phyloP scores from a whole-genome alignment of 2,329 filamentous ascomycete species.

The Sporothrix dimorphospora region DNA sequence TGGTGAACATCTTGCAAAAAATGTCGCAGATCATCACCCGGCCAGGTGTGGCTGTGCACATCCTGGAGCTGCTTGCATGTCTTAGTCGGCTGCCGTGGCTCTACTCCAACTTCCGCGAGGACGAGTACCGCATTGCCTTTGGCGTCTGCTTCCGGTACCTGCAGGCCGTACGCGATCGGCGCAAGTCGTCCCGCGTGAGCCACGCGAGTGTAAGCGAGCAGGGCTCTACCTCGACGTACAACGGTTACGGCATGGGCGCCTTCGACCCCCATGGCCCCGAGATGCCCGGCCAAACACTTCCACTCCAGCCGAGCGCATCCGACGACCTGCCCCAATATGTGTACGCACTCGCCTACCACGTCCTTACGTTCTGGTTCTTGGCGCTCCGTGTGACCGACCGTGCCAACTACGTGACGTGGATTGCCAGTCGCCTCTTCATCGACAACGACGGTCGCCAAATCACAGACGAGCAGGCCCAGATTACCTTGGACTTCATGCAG shows the following conservation, averaged over 20 bases:
- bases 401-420: conserved; percentile 83
- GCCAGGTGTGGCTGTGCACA: conserved; percentile 87
- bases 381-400: conserved; percentile 84
- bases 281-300: conserved; percentile 36
- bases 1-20: conserved; percentile 84
- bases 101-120: conserved; percentile 85
- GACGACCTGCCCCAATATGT: conserved; percentile 92
- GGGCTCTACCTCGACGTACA: neutral
- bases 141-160: conserved; percentile 94
- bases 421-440: conserved; percentile 81
- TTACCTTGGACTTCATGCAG: conserved; percentile 94
- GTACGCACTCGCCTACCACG: conserved; percentile 89
- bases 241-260: conserved; percentile 2
- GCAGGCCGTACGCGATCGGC: conserved; percentile 78
- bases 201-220: conserved; percentile 19
- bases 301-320: conserved; percentile 42
- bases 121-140: conserved; percentile 92
- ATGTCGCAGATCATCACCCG: conserved; percentile 98
- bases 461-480: conserved; percentile 89
- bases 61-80: conserved; percentile 91
- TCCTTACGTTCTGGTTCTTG: conserved; percentile 96
- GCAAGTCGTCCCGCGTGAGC: conserved; percentile 52
- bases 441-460: conserved; percentile 74
- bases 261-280: conserved; percentile 36
- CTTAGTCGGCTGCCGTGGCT: conserved; percentile 82